phyloP scores from a whole-genome alignment of 2,329 filamentous ascomycete genomes.

The Colletotrichum cordylinicola region DNA sequence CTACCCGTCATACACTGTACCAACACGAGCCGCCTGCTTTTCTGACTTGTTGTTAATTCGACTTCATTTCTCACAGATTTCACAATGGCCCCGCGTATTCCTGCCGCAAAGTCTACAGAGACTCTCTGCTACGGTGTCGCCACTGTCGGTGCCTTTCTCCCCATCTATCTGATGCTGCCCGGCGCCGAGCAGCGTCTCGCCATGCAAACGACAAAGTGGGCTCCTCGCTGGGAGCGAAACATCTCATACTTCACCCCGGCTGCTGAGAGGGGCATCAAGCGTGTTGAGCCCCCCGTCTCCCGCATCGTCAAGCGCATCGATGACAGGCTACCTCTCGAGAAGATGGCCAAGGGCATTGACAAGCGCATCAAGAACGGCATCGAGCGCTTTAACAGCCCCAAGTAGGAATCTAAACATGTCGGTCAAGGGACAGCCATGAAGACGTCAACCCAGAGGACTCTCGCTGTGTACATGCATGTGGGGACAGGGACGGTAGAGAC shows the following conservation, averaged over 20 bases:
- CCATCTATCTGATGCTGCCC: constrained; percentile 63
- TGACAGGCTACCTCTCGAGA: constrained; percentile 54
- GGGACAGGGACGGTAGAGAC: background rate
- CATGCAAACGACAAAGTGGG: constrained; percentile 62
- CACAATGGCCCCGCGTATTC: constrained; percentile 51
- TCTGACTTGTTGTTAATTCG: background rate
- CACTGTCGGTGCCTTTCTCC: constrained; percentile 58
- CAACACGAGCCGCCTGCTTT: background rate
- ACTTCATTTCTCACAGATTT: background rate
- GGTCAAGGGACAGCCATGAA: background rate
- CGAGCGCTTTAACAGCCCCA: constrained; percentile 31
- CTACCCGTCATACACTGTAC: background rate
- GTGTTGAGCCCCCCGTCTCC: constrained; percentile 53
- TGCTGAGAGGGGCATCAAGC: constrained; percentile 54
- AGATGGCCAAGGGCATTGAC: constrained; percentile 54
- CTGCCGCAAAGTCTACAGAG: constrained; percentile 53
- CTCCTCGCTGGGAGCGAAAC: constrained; percentile 64
- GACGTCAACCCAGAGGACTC: background rate
- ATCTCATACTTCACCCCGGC: constrained; percentile 58
- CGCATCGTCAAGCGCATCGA: constrained; percentile 52
- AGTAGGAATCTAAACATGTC: background rate
- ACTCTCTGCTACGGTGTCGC: constrained; percentile 59
- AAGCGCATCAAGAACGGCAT: constrained; percentile 53
- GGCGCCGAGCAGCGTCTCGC: constrained; percentile 61
- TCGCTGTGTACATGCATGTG: background rate